Conservation (phyloP, 1,139 yeast species). For the Zygoascus sp. region DNA sequence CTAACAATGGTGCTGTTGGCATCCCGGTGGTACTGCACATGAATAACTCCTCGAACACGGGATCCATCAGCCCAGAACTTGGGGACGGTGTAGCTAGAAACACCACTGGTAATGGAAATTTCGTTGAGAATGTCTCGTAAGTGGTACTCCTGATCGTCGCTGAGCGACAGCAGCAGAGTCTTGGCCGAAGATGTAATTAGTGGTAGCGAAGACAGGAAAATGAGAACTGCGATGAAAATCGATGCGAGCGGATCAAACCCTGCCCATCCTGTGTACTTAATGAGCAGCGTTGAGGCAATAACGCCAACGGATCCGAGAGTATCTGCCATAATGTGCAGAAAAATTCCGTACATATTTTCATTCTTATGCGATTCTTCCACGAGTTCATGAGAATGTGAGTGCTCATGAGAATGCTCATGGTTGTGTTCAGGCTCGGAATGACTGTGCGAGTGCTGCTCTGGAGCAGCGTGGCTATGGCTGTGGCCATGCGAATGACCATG, state of each 20-base stretch:
- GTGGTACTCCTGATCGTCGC: constrained; percentile 52
- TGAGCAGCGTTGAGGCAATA: constrained; percentile 67
- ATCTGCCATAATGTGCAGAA: constrained; percentile 88
- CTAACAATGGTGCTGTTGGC: constrained; percentile 61
- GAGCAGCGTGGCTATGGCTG: constrained; percentile 18
- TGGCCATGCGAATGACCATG: constrained; percentile 24
- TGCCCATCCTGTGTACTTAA: constrained; percentile 44
- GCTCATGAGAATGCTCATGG: constrained; percentile 18
- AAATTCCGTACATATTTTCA: constrained; percentile 93
- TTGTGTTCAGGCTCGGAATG: constrained; percentile 31
- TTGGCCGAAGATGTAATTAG: constrained; percentile 75
- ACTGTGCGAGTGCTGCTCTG: constrained; percentile 51
- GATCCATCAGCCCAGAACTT: constrained; percentile 78
- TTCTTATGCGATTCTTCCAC: constrained; percentile 37
- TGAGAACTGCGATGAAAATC: constrained; percentile 73
- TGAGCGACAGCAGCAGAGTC: constrained; percentile 61
- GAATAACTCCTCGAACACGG: constrained; percentile 45
- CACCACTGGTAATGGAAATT: constrained; percentile 67
- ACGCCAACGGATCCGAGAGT: constrained; percentile 97
- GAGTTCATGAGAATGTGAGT: constrained; percentile 17
- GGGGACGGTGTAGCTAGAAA: constrained; percentile 80
- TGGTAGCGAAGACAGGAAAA: constrained; percentile 79
- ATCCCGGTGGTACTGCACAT: constrained; percentile 63
- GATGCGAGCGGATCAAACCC: constrained; percentile 93
- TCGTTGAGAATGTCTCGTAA: constrained; percentile 64